Evolutionary conservation across 306 rosid genomes (phyloP).

Genomic region (Elaeagnus macrophylla): DNA sequence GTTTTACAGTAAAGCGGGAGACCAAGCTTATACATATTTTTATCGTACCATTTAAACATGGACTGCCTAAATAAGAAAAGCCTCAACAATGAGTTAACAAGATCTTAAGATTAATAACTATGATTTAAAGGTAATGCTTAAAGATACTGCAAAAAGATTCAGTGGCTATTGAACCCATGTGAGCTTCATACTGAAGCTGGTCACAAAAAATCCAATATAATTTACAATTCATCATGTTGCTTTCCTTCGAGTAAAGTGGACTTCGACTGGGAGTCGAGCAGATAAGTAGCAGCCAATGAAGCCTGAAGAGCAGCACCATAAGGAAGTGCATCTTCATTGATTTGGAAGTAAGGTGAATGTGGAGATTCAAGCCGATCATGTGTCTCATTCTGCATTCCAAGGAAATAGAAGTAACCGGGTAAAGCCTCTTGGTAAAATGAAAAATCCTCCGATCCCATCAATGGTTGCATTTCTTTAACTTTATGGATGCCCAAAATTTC

Average conservation of each 20-base stretch:
- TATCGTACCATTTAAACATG: too few relatives aligned
- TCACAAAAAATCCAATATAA: too few relatives aligned
- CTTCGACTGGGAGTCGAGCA: constrained; percentile 31
- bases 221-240: constrained; percentile 44
- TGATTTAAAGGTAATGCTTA: too few relatives aligned
- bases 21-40: too few relatives aligned
- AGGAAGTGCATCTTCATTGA: constrained; percentile 67
- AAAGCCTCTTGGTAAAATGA: constrained; percentile 71
- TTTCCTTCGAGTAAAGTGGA: constrained; percentile 17
- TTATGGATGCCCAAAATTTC: constrained; percentile 47
- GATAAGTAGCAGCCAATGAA: constrained; percentile 54
- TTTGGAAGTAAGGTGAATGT: constrained; percentile 54
- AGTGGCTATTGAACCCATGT: too few relatives aligned
- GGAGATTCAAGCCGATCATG: constrained; percentile 15
- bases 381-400: constrained; percentile 57
- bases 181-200: too few relatives aligned
- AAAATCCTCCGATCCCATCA: constrained; percentile 71
- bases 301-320: constrained; percentile 93
- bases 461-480: constrained; percentile 38
- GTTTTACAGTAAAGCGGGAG: too few relatives aligned
- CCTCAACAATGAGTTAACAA: too few relatives aligned
- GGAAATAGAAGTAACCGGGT: constrained; percentile 56
- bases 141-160: too few relatives aligned
- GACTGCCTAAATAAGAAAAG: too few relatives aligned
- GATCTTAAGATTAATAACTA: too few relatives aligned